These are phyloP conservation scores for Exophiala sp. DNA, from an alignment of 2,329 filamentous ascomycete genomes.

Conservation along the genomic window DNA sequence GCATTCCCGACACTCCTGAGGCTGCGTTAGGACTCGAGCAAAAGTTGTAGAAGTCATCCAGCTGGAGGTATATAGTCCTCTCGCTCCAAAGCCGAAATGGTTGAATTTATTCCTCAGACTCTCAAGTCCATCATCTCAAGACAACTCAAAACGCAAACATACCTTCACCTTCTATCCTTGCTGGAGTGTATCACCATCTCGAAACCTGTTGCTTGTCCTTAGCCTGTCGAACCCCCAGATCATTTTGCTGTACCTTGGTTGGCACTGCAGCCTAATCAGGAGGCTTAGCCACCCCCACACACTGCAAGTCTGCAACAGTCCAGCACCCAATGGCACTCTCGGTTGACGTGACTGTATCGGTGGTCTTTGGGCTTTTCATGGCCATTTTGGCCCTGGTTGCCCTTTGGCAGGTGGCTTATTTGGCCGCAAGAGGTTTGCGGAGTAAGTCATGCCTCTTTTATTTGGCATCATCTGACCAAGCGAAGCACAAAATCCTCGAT, in stretches of 20 bases:
- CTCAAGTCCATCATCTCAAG: too few species aligned
- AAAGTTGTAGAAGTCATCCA: not conserved
- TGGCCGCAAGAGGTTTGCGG: constrained; percentile 6
- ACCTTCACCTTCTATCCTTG: too few species aligned
- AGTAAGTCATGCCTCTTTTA: constrained; percentile 1
- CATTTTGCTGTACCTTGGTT: too few species aligned
- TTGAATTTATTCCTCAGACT: too few species aligned
- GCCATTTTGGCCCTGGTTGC: constrained; percentile 10
- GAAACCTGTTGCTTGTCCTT: too few species aligned
- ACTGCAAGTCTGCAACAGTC: too few species aligned
- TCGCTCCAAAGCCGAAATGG: not conserved
- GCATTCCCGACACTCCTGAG: not conserved
- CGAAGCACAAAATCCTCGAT: constrained; percentile 4
- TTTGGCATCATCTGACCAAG: not conserved
- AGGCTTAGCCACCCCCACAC: too few species aligned
- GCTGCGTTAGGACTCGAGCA: not conserved
- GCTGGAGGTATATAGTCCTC: not conserved
- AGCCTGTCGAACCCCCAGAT: too few species aligned
- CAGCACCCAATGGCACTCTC: constrained; percentile 3
- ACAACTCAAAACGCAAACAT: too few species aligned
- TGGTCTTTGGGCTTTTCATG: constrained; percentile 19
- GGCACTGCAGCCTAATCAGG: too few species aligned
- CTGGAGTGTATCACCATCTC: too few species aligned
- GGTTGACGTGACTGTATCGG: constrained; percentile 11
- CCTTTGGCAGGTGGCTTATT: constrained; percentile 14